Evolutionary conservation across 1,284 basidiomycete species (phyloP).

Genomic region (Pyrrhoderma lamaoense): DNA sequence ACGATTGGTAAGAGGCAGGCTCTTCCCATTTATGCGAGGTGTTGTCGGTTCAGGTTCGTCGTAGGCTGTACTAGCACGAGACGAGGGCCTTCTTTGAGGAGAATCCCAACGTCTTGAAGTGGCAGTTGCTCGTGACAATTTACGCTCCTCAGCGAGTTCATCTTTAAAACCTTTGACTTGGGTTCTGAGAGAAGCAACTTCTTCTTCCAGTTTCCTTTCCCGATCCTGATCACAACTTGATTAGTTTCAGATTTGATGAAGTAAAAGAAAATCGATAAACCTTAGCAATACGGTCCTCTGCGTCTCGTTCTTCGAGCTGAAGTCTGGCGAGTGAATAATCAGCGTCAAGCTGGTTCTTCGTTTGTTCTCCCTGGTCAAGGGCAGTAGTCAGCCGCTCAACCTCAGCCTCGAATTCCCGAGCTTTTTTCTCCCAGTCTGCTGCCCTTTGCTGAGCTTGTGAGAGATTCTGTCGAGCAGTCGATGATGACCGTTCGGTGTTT

Average conservation of each 20-base stretch:
- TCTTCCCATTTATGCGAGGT: slow-evolving; percentile 24
- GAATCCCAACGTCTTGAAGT: slow-evolving; percentile 21
- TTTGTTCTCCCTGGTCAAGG: slow-evolving; percentile 60
- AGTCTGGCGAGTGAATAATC: slow-evolving; percentile 58
- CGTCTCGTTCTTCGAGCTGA: slow-evolving; percentile 68
- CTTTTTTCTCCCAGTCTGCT: slow-evolving; percentile 69
- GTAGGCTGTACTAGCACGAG: slow-evolving; percentile 57
- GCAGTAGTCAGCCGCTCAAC: slow-evolving; percentile 50
- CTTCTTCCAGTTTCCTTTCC: slow-evolving; percentile 59
- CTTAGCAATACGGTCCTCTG: slow-evolving; percentile 56
- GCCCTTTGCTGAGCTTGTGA: slow-evolving; percentile 67
- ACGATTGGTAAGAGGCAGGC: slow-evolving; percentile 22
- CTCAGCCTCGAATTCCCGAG: slow-evolving; percentile 60
- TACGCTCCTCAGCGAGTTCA: slow-evolving; percentile 50
- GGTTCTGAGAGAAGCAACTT: slow-evolving; percentile 55
- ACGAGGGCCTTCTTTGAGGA: slow-evolving; percentile 33
- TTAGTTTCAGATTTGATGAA: slow-evolving; percentile 7
- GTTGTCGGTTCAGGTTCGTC: slow-evolving; percentile 37
- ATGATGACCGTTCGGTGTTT: slow-evolving; percentile 53
- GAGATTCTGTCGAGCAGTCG: slow-evolving; percentile 54
- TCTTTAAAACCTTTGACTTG: slow-evolving; percentile 51
- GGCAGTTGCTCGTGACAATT: slow-evolving; percentile 26
- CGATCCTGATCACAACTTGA: slow-evolving; percentile 45
- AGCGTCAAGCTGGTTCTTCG: slow-evolving; percentile 54
- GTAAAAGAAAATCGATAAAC: slow-evolving; percentile 32